Conservation (phyloP, 768 basidiomycete species). For the Kwoniella shandongensis region DNA sequence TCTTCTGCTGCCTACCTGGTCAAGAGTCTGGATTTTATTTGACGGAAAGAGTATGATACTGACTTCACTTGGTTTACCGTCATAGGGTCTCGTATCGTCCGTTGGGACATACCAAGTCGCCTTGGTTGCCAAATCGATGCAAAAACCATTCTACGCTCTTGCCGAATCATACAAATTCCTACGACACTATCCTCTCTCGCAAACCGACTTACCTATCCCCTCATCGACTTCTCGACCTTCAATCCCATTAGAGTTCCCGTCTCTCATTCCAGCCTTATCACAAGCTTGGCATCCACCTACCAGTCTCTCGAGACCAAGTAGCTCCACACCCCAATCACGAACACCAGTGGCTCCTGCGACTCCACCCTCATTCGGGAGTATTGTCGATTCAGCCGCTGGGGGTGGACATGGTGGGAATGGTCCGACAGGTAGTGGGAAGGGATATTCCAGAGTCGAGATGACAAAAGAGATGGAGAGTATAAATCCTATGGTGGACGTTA, state of each 20-base stretch:
- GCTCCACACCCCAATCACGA: background rate
- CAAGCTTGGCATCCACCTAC: slow-evolving; percentile 30
- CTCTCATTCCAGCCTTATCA: slow-evolving; percentile 17
- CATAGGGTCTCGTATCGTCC: slow-evolving; percentile 40
- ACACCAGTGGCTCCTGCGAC: slow-evolving; percentile 8
- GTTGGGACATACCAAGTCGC: slow-evolving; percentile 97
- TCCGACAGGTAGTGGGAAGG: background rate
- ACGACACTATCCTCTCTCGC: slow-evolving; percentile 73
- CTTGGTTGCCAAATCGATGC: slow-evolving; percentile 87
- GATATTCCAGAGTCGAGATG: slow-evolving; percentile 58
- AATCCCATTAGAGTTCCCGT: slow-evolving; percentile 73
- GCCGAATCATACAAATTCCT: slow-evolving; percentile 98
- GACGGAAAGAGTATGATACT: too few relatives aligned
- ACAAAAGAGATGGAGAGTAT: slow-evolving; percentile 76
- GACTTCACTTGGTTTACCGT: background rate
- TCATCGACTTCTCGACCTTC: slow-evolving; percentile 17
- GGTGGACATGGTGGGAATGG: background rate
- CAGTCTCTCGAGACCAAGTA: background rate
- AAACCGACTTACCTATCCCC: slow-evolving; percentile 50
- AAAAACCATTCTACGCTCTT: slow-evolving; percentile 94
- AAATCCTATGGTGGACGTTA: slow-evolving; percentile 91
- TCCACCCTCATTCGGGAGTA: slow-evolving; percentile 4
- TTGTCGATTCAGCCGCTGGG: too few relatives aligned
- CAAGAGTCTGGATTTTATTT: background rate
- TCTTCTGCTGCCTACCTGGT: background rate